Conservation (phyloP, 345 rosid genomes). For the Salix caprea region DNA sequence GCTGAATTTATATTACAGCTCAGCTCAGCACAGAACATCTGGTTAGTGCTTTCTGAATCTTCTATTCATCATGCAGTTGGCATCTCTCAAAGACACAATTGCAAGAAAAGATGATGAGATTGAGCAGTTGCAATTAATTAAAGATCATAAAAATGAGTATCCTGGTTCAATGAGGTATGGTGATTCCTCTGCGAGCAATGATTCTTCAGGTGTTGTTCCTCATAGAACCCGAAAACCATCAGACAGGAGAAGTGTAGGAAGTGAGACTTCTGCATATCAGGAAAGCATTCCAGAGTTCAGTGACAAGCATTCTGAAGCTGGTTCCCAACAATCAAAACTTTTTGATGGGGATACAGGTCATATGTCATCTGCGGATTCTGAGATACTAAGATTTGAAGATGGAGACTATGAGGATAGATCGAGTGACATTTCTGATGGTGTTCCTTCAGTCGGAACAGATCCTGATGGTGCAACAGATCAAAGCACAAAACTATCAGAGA, state of each 20-base stretch:
- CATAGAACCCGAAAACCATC: background rate
- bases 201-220: background rate
- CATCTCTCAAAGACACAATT: constrained; percentile 76
- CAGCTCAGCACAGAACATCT: background rate
- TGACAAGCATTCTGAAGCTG: constrained; percentile 24
- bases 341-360: constrained; percentile 1
- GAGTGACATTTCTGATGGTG: constrained; percentile 42
- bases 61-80: constrained; percentile 38
- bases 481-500: constrained; percentile 24
- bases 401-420: constrained; percentile 40
- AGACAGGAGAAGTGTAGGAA: background rate
- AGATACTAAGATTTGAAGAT: constrained; percentile 24
- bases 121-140: constrained; percentile 59
- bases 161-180: constrained; percentile 17
- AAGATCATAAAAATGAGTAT: constrained; percentile 47
- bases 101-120: constrained; percentile 81
- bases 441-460: constrained; percentile 40
- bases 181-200: constrained; percentile 18
- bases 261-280: constrained; percentile 21
- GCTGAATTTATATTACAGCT: background rate
- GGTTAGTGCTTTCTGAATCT: background rate
- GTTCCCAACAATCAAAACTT: constrained; percentile 18
- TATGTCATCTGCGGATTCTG: constrained; percentile 13
- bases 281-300: constrained; percentile 16
- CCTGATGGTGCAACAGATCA: constrained; percentile 39